Evolutionary conservation across 2,329 filamentous ascomycete genomes (phyloP).

Genomic region (Penicillium glabrum): DNA sequence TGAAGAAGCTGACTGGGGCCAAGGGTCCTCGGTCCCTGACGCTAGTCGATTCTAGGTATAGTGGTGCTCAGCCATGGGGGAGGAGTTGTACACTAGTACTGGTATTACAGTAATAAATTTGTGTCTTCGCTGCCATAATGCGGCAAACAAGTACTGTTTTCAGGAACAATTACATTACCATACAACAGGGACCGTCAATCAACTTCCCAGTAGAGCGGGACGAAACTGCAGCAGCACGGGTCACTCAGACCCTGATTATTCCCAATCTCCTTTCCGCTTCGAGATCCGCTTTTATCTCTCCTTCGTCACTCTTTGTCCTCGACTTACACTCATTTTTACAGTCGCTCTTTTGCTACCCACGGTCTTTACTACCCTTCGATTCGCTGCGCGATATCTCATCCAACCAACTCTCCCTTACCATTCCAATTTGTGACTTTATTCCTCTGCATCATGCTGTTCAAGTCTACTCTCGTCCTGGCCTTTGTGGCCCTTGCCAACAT

Average conservation of each 20-base stretch:
- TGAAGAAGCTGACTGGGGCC: constrained; percentile 1
- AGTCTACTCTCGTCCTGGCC: constrained; percentile 44
- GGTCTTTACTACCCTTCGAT: constrained; percentile 16
- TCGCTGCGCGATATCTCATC: constrained; percentile 20
- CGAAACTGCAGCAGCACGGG: constrained; percentile 8
- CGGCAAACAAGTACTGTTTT: background rate
- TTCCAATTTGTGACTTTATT: constrained; percentile 2
- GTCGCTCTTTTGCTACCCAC: constrained; percentile 24
- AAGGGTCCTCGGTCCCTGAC: constrained; percentile 6
- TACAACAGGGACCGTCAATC: constrained; percentile 1
- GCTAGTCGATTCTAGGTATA: constrained; percentile 8
- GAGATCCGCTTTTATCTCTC: constrained; percentile 14
- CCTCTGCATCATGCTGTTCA: constrained; percentile 42
- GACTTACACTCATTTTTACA: constrained; percentile 14
- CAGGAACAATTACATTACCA: background rate
- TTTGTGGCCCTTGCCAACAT: constrained; percentile 47
- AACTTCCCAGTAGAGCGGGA: constrained; percentile 3
- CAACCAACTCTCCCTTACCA: background rate
- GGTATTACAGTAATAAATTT: background rate
- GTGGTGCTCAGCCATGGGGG: constrained; percentile 3
- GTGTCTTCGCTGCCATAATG: background rate
- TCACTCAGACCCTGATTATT: constrained; percentile 15
- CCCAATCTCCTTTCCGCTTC: constrained; percentile 12
- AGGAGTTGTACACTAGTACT: constrained; percentile 1
- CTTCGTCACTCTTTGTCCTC: constrained; percentile 26